Base-by-base conservation (phyloP, 2,329 filamentous ascomycete genomes). In the Xylaria sp. region DNA sequence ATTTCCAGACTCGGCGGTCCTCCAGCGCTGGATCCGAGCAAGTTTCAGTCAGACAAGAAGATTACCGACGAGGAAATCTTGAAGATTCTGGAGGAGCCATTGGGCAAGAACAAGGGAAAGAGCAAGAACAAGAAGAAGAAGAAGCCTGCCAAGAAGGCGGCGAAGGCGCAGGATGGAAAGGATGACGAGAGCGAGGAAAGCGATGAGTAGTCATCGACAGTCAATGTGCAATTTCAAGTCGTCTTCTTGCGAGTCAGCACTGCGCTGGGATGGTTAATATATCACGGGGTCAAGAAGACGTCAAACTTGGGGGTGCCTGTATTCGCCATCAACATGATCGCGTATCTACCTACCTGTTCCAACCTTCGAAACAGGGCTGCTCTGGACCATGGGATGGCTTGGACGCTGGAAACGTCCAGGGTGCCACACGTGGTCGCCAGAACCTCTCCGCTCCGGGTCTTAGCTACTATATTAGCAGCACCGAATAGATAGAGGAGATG, bases 41-140 rank as follows among this genome's bases (percentile, higher is more conserved):
- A 92, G 79, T 85, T 88, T 81, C 89, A 96, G 84, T 88, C 91
- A 29, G 92, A 97, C 75, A 97, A 97, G 85, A 97, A 97, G 84
- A 96, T 99, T 69, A 88, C 87, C 63, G 93, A 97, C 62, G 91
- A 96, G 78, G 93, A 97, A 78, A 83, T 99, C 63, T 86, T 97
- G 66, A 91, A 94, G 82, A 93, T 97, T 62, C 83, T 99, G 47
- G 92, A 94, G 77, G 90, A 90, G 74, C 93, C 93, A 26, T 77
- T 96, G 66, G 80, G 87, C 63, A 91, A 90, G 77, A 90, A 90
- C 78, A 92, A 92, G 73, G 92, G 91, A 71, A 91, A 91, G 81
- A 94, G 90, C 81, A 93, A 92, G 82, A 95, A 92, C 85, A 92
- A 90, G 83, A 86, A 89, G 81, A 89, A 88, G 76, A 89, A 89